A percentile compares a stretch with the other conserved stretches of the same genome.
phyloP scores from a whole-genome alignment of 208 protist genomes.

The Crithidia brevicula region DNA sequence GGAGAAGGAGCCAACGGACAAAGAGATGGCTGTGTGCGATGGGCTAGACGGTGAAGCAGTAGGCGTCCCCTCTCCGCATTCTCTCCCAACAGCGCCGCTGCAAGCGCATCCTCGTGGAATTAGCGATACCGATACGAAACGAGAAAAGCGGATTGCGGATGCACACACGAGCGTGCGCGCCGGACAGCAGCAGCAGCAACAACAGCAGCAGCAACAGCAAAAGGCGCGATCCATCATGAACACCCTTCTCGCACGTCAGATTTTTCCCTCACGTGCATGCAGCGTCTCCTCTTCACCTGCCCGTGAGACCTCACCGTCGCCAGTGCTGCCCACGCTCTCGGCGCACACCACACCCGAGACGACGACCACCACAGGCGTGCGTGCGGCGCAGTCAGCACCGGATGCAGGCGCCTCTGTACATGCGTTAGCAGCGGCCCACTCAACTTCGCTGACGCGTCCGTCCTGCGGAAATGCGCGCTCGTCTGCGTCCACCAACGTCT shows the following conservation, averaged over 20 bases:
- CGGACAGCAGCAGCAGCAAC: neutral
- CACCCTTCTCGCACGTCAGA: conserved; percentile 26
- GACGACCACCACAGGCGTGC: neutral
- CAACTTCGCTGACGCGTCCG: too few relatives aligned
- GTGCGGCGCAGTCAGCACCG: too few relatives aligned
- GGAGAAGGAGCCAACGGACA: too few relatives aligned
- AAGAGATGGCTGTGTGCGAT: too few relatives aligned
- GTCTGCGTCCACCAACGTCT: neutral
- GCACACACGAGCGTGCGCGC: too few relatives aligned
- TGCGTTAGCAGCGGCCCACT: too few relatives aligned
- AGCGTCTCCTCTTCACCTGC: neutral
- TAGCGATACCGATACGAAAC: too few relatives aligned
- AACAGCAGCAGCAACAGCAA: neutral
- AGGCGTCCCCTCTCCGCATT: neutral
- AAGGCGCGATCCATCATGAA: conserved; percentile 25
- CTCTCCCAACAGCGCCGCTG: neutral
- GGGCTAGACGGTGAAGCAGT: too few relatives aligned
- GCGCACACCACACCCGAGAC: neutral
- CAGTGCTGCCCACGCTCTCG: conserved; percentile 15
- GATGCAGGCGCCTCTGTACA: too few relatives aligned
- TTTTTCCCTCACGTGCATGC: conserved; percentile 4
- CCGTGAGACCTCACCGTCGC: conserved; percentile 6
- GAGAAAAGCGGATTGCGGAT: too few relatives aligned
- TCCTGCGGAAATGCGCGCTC: neutral
- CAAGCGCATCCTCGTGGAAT: too few relatives aligned